Evolutionary conservation across 2,329 filamentous ascomycete species (phyloP).

Genomic region (Sordariomycetes sp.): DNA sequence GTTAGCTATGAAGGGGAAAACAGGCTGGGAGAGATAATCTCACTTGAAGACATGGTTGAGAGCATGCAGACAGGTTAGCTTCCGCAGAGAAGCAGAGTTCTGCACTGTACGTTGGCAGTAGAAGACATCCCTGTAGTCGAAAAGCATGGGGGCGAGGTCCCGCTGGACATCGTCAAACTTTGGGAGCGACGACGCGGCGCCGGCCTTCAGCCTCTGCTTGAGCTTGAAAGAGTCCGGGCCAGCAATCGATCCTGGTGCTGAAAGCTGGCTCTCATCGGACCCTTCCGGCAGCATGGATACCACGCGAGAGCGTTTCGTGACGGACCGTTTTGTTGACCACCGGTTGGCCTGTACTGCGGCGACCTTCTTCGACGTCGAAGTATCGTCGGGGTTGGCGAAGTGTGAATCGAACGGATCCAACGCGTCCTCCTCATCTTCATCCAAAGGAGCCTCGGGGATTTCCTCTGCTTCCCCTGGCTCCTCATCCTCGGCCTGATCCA

Average conservation of each 20-base stretch:
- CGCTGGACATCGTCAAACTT: constrained; percentile 53
- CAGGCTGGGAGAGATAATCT: constrained; percentile 14
- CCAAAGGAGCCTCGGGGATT: constrained; percentile 18
- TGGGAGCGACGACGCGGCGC: constrained; percentile 39
- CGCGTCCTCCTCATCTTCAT: constrained; percentile 40
- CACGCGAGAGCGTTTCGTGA: constrained; percentile 34
- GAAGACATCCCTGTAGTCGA: constrained; percentile 73
- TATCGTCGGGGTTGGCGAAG: constrained; percentile 59
- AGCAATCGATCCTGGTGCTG: constrained; percentile 22
- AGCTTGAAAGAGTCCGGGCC: constrained; percentile 43
- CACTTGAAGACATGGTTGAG: constrained; percentile 88
- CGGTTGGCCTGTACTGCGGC: constrained; percentile 35
- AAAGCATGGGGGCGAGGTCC: constrained; percentile 59
- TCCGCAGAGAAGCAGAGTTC: constrained; percentile 60
- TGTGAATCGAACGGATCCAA: constrained; percentile 72
- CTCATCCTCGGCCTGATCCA: constrained; percentile 18
- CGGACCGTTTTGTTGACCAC: constrained; percentile 38
- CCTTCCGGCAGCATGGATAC: constrained; percentile 34
- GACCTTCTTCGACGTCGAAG: constrained; percentile 42
- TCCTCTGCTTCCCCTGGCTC: constrained; percentile 30
- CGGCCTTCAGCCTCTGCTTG: constrained; percentile 57
- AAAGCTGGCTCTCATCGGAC: constrained; percentile 18
- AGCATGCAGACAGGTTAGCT: constrained; percentile 68
- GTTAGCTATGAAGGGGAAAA: not conserved
- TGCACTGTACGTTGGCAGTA: constrained; percentile 60